Conservation (phyloP, 345 rosid genomes). For the Eutrema yunnanense region DNA sequence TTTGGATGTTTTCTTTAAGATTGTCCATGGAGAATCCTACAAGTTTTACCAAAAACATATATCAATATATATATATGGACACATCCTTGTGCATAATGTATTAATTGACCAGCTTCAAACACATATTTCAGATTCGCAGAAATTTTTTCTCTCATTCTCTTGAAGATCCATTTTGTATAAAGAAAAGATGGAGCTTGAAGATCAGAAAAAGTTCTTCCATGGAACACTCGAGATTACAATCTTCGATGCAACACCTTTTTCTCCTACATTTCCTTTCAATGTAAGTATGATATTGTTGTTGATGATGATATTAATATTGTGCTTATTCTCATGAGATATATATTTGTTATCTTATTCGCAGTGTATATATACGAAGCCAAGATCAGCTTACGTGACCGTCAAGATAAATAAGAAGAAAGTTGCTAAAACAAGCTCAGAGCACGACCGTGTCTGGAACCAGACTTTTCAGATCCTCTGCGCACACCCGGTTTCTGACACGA, state of each 20-base stretch:
- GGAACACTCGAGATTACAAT: constrained; percentile 88
- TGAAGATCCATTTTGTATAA: background rate
- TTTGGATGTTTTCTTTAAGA: constrained; percentile 32
- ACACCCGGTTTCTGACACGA: constrained; percentile 47
- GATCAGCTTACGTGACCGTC: constrained; percentile 63
- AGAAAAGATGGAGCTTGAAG: constrained; percentile 23
- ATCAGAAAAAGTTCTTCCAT: constrained; percentile 49
- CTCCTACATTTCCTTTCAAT: constrained; percentile 59
- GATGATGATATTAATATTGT: background rate
- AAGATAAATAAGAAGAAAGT: constrained; percentile 55
- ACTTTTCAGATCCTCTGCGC: constrained; percentile 81
- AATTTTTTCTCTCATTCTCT: background rate
- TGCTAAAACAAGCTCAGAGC: constrained; percentile 60
- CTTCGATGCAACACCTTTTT: constrained; percentile 66
- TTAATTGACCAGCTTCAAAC: constrained; percentile 6
- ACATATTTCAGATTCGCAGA: background rate
- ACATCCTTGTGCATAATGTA: background rate
- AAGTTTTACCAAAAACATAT: constrained; percentile 22
- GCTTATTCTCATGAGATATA: background rate
- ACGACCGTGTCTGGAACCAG: constrained; percentile 79
- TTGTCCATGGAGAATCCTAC: constrained; percentile 24
- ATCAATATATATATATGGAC: background rate
- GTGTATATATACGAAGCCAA: constrained; percentile 51
- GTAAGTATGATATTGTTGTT: constrained; percentile 32
- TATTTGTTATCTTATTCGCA: constrained; percentile 7